Conservation (phyloP, 2,329 filamentous ascomycete species). For the Coniella lustricola region DNA sequence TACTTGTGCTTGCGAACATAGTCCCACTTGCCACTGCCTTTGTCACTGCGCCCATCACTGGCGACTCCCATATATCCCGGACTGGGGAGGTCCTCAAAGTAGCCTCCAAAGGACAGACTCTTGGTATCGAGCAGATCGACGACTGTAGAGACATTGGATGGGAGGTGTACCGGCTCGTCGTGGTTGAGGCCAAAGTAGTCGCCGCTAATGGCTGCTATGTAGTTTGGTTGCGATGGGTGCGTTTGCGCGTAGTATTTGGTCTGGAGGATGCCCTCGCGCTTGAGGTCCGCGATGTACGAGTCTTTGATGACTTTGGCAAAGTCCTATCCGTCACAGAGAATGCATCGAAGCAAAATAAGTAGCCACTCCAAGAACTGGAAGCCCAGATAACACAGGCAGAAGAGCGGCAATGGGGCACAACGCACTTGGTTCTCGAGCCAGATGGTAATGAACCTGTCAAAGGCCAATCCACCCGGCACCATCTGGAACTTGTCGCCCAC, state of each 20-base stretch:
- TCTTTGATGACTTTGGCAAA: slow-evolving; percentile 34
- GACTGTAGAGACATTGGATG: slow-evolving; percentile 38
- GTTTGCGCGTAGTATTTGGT: slow-evolving; percentile 55
- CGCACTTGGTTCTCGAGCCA: slow-evolving; percentile 38
- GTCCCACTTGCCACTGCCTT: slow-evolving; percentile 25
- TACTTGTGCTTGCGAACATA: slow-evolving; percentile 38
- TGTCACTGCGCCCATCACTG: slow-evolving; percentile 28
- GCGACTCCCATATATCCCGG: slow-evolving; percentile 39
- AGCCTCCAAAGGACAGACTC: slow-evolving; percentile 35
- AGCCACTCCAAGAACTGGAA: background rate
- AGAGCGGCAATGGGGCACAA: background rate
- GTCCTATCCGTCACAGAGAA: slow-evolving; percentile 29
- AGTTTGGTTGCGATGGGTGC: slow-evolving; percentile 72
- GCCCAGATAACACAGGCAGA: background rate
- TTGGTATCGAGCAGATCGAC: slow-evolving; percentile 38
- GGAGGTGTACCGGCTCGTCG: slow-evolving; percentile 36
- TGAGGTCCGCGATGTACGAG: slow-evolving; percentile 32
- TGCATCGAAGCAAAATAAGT: background rate
- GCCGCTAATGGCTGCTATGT: slow-evolving; percentile 59
- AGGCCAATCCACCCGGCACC: slow-evolving; percentile 28
- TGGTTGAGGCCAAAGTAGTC: slow-evolving; percentile 53
- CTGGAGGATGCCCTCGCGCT: slow-evolving; percentile 36
- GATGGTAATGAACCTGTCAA: slow-evolving; percentile 37
- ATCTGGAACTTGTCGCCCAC: slow-evolving; percentile 18
- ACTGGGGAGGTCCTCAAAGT: slow-evolving; percentile 38